These are phyloP conservation scores for Populus davidiana DNA, from an alignment of 345 rosid genomes.

Conservation along the genomic window DNA sequence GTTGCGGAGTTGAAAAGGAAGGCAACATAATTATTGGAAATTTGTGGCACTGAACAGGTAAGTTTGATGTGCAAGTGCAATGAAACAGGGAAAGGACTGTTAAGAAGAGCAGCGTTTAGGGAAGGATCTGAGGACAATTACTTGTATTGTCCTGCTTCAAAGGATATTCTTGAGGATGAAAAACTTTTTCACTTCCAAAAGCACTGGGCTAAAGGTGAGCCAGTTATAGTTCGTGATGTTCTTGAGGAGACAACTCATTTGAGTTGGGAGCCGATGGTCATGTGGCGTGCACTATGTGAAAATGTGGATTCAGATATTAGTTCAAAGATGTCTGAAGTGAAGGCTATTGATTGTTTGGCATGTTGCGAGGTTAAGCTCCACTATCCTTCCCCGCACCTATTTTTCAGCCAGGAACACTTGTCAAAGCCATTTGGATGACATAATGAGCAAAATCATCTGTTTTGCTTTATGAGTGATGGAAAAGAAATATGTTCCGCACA, in stretches of 20 bases:
- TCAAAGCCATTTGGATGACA: neutral
- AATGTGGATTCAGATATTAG: constrained; percentile 36
- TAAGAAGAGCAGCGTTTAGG: constrained; percentile 55
- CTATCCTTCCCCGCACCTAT: neutral
- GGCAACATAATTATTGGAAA: constrained; percentile 34
- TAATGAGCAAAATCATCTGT: neutral
- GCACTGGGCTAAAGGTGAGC: constrained; percentile 84
- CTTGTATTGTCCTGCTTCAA: constrained; percentile 54
- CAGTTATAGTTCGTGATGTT: constrained; percentile 58
- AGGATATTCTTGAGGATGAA: constrained; percentile 34
- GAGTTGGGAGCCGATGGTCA: constrained; percentile 98
- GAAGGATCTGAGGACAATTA: constrained; percentile 53
- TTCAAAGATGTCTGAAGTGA: constrained; percentile 58
- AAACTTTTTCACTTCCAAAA: constrained; percentile 52
- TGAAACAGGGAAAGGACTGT: constrained; percentile 21
- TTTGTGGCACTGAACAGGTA: constrained; percentile 15
- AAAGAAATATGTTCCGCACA: neutral
- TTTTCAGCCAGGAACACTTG: neutral
- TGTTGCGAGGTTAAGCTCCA: constrained; percentile 53
- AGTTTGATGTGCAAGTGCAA: constrained; percentile 17
- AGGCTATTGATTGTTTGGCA: constrained; percentile 76
- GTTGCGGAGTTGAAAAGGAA: constrained; percentile 46
- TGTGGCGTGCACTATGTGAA: constrained; percentile 84
- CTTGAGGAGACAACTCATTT: constrained; percentile 55
- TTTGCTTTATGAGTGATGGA: neutral